Percentiles rank a stretch among this genome's conserved stretches.
Evolutionary conservation across 495 filamentous ascomycete genomes (phyloP).

Genomic region (Lindgomyces ingoldianus): DNA sequence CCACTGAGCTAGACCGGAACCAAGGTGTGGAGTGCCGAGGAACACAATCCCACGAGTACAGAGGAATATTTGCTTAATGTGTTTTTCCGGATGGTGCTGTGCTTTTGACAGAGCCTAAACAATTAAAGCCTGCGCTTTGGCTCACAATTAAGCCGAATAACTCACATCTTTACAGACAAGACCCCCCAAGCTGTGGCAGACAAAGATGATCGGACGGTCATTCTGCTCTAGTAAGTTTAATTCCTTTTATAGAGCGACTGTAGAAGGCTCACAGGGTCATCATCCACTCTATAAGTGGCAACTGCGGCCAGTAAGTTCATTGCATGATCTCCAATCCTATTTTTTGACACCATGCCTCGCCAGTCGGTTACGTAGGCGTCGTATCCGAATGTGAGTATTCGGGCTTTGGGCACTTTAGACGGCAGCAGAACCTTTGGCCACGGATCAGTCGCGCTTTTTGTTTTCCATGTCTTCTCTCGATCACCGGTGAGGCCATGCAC

Average conservation of each 20-base stretch:
- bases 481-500: slow-evolving; percentile 32
- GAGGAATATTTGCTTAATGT: slow-evolving; percentile 4
- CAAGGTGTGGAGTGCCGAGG: slow-evolving; percentile 31
- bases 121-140: too few species aligned
- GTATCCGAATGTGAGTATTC: slow-evolving; percentile 27
- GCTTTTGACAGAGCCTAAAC: slow-evolving; percentile 9
- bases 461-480: slow-evolving; percentile 13
- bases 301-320: background rate
- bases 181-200: slow-evolving; percentile 21
- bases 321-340: slow-evolving; percentile 13
- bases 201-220: slow-evolving; percentile 21
- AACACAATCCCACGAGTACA: slow-evolving; percentile 19
- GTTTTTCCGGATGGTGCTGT: background rate
- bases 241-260: too few species aligned
- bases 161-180: slow-evolving; percentile 18
- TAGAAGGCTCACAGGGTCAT: slow-evolving; percentile 1
- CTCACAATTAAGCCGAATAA: too few species aligned
- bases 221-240: too few species aligned
- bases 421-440: slow-evolving; percentile 19
- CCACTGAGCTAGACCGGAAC: slow-evolving; percentile 20
- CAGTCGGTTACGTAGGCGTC: slow-evolving; percentile 23
- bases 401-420: slow-evolving; percentile 12
- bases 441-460: background rate
- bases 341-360: background rate
- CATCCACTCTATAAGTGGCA: background rate